phyloP scores from a whole-genome alignment of 495 filamentous ascomycete genomes.

The Penicillium dipodomyicola region DNA sequence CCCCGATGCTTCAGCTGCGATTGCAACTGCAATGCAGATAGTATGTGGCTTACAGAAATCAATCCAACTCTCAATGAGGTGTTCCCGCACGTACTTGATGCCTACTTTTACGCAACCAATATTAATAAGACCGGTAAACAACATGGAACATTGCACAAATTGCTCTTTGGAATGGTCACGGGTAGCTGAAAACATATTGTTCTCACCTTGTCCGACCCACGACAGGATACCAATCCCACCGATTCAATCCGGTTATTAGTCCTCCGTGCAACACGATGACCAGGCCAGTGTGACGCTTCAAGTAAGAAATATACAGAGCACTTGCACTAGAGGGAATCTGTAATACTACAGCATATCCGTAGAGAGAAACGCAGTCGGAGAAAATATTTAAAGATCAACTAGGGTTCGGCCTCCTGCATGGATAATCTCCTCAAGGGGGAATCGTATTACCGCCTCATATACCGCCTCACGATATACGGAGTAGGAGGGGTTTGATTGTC shows the following conservation, averaged over 20 bases:
- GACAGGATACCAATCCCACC: conserved; percentile 10
- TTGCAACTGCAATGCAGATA: conserved; percentile 1
- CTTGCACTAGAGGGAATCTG: background rate
- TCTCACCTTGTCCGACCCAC: conserved; percentile 9
- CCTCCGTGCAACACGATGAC: conserved; percentile 2
- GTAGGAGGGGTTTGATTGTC: background rate
- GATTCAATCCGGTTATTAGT: conserved; percentile 1
- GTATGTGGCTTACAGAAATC: conserved; percentile 2
- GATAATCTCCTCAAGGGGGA: background rate
- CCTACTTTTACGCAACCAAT: background rate
- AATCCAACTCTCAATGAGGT: background rate
- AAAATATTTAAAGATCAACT: background rate
- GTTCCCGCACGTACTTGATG: background rate
- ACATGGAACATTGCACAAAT: background rate
- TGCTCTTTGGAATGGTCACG: background rate
- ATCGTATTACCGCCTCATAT: background rate
- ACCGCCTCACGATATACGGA: no score
- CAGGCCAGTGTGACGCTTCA: background rate
- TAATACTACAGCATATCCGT: no score
- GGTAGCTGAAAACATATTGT: conserved; percentile 4
- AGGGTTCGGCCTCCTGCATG: conserved; percentile 1
- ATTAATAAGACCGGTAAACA: background rate
- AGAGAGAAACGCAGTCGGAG: background rate
- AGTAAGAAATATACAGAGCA: background rate
- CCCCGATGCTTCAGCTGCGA: conserved; percentile 10